phyloP scores from a whole-genome alignment of 371 early-diverging fungal genomes.

The Amoeboaphelidium occidentale region DNA sequence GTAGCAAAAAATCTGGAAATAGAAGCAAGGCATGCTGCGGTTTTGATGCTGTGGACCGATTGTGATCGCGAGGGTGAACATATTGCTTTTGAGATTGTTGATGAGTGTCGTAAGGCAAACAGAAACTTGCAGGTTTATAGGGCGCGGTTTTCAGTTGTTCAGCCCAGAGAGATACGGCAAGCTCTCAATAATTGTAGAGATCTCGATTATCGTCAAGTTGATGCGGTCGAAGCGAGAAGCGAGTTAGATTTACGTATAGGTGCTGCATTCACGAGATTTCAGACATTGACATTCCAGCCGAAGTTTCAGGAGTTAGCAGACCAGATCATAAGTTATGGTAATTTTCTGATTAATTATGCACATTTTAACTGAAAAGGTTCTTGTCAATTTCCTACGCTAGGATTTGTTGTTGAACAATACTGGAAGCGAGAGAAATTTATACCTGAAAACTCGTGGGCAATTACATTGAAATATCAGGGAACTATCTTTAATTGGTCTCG shows the following conservation, averaged over 20 bases:
- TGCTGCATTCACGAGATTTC: conserved; percentile 85
- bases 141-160: conserved; percentile 60
- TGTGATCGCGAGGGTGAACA: conserved; percentile 99
- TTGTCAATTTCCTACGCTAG: conserved; percentile 98
- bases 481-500: conserved; percentile 46
- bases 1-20: conserved; percentile 37
- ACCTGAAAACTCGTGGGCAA: conserved; percentile 75
- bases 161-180: conserved; percentile 39
- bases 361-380: conserved; percentile 67
- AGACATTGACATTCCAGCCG: conserved; percentile 41
- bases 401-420: conserved; percentile 93
- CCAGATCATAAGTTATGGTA: conserved; percentile 70
- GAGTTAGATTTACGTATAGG: conserved; percentile 96
- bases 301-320: conserved; percentile 23
- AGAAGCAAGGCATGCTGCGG: conserved; percentile 29
- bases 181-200: conserved; percentile 48
- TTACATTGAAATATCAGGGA: conserved; percentile 35
- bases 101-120: conserved; percentile 37
- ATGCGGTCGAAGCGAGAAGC: conserved; percentile 68
- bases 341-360: conserved; percentile 9
- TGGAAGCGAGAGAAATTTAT: conserved; percentile 50
- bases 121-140: conserved; percentile 34
- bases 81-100: conserved; percentile 71
- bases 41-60: conserved; percentile 97
- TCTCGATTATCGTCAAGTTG: conserved; percentile 44